Percentiles rank a stretch among this genome's conserved stretches.
phyloP scores from a whole-genome alignment of 1,139 yeast genomes.

The Geotrichum fermentans region DNA sequence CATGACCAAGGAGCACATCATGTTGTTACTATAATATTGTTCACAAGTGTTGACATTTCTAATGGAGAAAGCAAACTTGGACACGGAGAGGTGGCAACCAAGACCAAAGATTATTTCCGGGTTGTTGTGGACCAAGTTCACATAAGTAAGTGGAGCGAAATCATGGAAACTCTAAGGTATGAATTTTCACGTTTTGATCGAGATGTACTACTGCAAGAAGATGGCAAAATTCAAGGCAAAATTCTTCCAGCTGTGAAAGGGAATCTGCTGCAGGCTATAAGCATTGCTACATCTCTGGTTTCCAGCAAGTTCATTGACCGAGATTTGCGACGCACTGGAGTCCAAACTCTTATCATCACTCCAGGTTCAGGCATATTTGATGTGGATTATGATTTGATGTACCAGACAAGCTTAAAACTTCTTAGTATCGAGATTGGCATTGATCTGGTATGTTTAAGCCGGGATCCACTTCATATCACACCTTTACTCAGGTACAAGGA shows the following conservation, averaged over 20 bases:
- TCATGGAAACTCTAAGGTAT: constrained; percentile 78
- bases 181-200: constrained; percentile 81
- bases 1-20: constrained; percentile 82
- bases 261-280: constrained; percentile 79
- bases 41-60: constrained; percentile 71
- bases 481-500: constrained; percentile 77
- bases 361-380: constrained; percentile 94
- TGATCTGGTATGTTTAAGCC: constrained; percentile 82
- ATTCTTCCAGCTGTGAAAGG: constrained; percentile 86
- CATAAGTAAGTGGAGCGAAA: constrained; percentile 77
- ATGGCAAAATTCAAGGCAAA: constrained; percentile 36
- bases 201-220: constrained; percentile 56
- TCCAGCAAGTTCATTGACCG: constrained; percentile 80
- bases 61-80: constrained; percentile 24
- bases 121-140: constrained; percentile 95
- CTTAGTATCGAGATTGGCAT: constrained; percentile 76
- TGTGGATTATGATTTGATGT: constrained; percentile 74
- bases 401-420: constrained; percentile 71
- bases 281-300: constrained; percentile 72
- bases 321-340: constrained; percentile 80
- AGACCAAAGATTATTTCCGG: constrained; percentile 74
- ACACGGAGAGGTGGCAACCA: constrained; percentile 69
- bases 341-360: constrained; percentile 77
- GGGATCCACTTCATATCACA: constrained; percentile 87
- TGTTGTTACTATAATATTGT: constrained; percentile 81